Base-by-base conservation (phyloP, 1,284 basidiomycete species). In the Phaffia rhodozyma region DNA sequence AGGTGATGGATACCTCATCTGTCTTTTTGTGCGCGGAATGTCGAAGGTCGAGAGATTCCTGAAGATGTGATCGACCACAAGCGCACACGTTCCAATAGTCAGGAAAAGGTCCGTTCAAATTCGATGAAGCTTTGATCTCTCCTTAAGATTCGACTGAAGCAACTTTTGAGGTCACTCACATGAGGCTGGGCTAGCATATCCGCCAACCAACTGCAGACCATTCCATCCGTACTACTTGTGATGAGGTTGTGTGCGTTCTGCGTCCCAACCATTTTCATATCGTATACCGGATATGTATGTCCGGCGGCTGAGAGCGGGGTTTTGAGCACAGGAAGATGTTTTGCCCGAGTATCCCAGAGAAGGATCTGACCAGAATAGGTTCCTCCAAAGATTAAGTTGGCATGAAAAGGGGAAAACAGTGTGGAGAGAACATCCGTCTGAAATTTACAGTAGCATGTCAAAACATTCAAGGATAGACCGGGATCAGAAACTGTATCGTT, bases 131-230 rank as follows among this genome's bases (percentile, higher is more conserved):
- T 16, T 16, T 16, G 13, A 43, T 43, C 34, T 34, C 13, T 57
- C n/a, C 32, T 34, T 9, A 34, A 34, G 9, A 9, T 34, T 43
- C 13, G 13, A 16, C 16, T 43, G 7, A 43, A 48, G 56, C 38
- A 50, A 52, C 5, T 29, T 4, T 32, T 1, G 13, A 43, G 20
- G 53, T 20, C n/a, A 68, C 73, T 27, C 70, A 89, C 89, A 80
- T 94, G 91, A 4, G 96, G 96, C 71, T 92, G 87, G 1, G 93
- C 91, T 43, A 99, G 83, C 92, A 98, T 97, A 77, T 99, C 96
- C 2, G 97, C 87, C 49, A 94, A 80, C 96, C 96, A 99, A 72
- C 88, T 90, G 75, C 96, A 98, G 3, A 98, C 89, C 27, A 87
- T 87, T 0, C 96, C 96, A 73, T 99, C 96, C 1, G 93, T 97